Evolutionary conservation across 108 stramenopile species (phyloP).

Genomic region (Pseudonitzschia multiseries): DNA sequence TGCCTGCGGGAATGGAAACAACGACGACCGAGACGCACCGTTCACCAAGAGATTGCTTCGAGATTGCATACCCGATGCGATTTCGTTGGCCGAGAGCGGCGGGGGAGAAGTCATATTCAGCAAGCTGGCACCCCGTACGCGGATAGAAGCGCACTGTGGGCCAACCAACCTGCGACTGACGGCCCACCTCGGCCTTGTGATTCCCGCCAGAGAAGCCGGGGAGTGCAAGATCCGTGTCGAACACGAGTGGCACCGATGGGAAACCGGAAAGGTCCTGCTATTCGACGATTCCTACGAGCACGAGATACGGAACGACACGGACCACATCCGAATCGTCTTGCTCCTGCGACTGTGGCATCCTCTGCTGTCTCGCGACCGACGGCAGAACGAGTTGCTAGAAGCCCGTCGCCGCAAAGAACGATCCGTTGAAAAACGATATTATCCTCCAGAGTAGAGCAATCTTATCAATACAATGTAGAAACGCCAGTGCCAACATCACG

Average conservation of each 20-base stretch:
- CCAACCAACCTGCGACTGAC: slow-evolving; percentile 77
- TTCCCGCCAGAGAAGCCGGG: slow-evolving; percentile 38
- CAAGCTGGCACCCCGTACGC: slow-evolving; percentile 55
- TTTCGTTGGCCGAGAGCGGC: slow-evolving; percentile 57
- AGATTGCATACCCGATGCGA: slow-evolving; percentile 56
- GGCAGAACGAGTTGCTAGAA: slow-evolving; percentile 11
- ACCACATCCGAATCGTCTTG: slow-evolving; percentile 58
- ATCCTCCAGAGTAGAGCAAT: slow-evolving; percentile 11
- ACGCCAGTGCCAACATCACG: background rate
- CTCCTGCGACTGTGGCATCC: slow-evolving; percentile 81
- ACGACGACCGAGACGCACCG: slow-evolving; percentile 36
- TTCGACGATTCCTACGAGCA: slow-evolving; percentile 90
- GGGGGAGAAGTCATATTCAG: slow-evolving; percentile 86
- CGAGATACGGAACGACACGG: slow-evolving; percentile 69
- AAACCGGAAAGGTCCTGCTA: slow-evolving; percentile 63
- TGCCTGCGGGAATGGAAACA: background rate
- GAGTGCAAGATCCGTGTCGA: slow-evolving; percentile 65
- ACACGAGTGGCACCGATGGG: slow-evolving; percentile 60
- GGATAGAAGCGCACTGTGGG: slow-evolving; percentile 69
- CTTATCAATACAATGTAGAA: background rate
- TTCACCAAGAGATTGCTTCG: slow-evolving; percentile 47
- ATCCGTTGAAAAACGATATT: slow-evolving; percentile 37
- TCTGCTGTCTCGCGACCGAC: slow-evolving; percentile 25
- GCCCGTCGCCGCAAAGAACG: slow-evolving; percentile 34
- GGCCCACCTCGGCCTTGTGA: slow-evolving; percentile 70